Conservation (phyloP, 331 rosid species). For the Phaseolus coccineus region DNA sequence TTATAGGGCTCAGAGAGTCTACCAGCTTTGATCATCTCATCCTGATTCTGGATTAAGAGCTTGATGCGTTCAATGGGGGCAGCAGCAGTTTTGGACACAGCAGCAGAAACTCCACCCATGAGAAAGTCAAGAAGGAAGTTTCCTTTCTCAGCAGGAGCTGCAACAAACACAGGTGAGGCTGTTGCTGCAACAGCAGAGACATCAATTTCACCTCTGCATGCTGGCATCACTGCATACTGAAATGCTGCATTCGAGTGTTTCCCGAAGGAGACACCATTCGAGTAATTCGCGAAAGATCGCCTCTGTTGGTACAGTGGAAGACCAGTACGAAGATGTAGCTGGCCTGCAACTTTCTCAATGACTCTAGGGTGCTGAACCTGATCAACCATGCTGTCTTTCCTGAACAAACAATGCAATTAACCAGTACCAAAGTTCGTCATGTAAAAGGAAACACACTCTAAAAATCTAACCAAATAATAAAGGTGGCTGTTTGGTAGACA, state of each 20-base stretch:
- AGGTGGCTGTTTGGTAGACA: too few relatives aligned
- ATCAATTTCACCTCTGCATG: constrained; percentile 61
- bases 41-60: constrained; percentile 92
- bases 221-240: constrained; percentile 56
- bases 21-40: constrained; percentile 88
- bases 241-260: constrained; percentile 73
- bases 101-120: constrained; percentile 97
- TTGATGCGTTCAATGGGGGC: constrained; percentile 97
- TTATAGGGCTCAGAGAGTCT: constrained; percentile 87
- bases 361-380: constrained; percentile 75
- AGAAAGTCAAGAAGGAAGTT: constrained; percentile 73
- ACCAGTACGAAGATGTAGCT: constrained; percentile 57
- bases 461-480: background rate
- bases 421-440: background rate
- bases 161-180: constrained; percentile 72
- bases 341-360: constrained; percentile 71
- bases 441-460: background rate
- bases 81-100: constrained; percentile 92
- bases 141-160: constrained; percentile 89
- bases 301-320: constrained; percentile 67
- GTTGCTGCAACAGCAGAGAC: constrained; percentile 53
- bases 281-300: constrained; percentile 60
- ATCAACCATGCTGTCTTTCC: constrained; percentile 71
- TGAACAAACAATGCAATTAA: constrained; percentile 41
- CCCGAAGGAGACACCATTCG: constrained; percentile 47